phyloP scores from a whole-genome alignment of 2,329 filamentous ascomycete species.

The Cladosporium sp. region DNA sequence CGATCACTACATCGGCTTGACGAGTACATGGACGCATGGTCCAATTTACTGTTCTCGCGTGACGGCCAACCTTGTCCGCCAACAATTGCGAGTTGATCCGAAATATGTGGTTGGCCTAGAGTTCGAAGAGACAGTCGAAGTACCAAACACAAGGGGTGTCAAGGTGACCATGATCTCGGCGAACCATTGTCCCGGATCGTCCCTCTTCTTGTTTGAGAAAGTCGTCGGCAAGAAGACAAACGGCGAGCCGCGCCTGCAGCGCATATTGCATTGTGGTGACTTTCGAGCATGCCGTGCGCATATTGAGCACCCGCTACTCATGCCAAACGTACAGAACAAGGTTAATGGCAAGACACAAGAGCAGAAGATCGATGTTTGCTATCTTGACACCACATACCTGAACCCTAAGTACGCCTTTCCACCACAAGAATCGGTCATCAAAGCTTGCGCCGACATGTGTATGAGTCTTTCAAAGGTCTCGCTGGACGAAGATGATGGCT shows the following conservation, averaged over 20 bases:
- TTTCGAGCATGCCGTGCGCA: slow-evolving; percentile 88
- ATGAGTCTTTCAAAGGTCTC: slow-evolving; percentile 68
- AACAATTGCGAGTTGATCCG: slow-evolving; percentile 78
- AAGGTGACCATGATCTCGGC: slow-evolving; percentile 91
- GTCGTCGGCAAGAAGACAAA: slow-evolving; percentile 56
- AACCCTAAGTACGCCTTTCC: slow-evolving; percentile 95
- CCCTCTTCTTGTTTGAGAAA: slow-evolving; percentile 90
- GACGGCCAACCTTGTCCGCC: slow-evolving; percentile 82
- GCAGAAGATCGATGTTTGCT: slow-evolving; percentile 91
- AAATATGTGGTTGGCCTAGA: slow-evolving; percentile 82
- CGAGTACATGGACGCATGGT: slow-evolving; percentile 82
- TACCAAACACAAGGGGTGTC: slow-evolving; percentile 78
- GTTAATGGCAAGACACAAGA: slow-evolving; percentile 67
- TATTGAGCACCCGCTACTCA: slow-evolving; percentile 73
- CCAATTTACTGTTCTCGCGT: slow-evolving; percentile 95
- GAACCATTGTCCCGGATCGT: slow-evolving; percentile 95
- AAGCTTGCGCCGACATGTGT: slow-evolving; percentile 82
- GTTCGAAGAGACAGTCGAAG: slow-evolving; percentile 73
- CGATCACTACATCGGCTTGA: slow-evolving; percentile 92
- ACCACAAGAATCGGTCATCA: slow-evolving; percentile 79
- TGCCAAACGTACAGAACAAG: slow-evolving; percentile 67
- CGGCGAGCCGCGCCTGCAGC: slow-evolving; percentile 55
- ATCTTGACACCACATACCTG: slow-evolving; percentile 94
- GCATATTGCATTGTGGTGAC: slow-evolving; percentile 91
- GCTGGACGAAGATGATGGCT: slow-evolving; percentile 52